Conservation (phyloP, 208 protist species). For the Trypanosoma caninum region DNA sequence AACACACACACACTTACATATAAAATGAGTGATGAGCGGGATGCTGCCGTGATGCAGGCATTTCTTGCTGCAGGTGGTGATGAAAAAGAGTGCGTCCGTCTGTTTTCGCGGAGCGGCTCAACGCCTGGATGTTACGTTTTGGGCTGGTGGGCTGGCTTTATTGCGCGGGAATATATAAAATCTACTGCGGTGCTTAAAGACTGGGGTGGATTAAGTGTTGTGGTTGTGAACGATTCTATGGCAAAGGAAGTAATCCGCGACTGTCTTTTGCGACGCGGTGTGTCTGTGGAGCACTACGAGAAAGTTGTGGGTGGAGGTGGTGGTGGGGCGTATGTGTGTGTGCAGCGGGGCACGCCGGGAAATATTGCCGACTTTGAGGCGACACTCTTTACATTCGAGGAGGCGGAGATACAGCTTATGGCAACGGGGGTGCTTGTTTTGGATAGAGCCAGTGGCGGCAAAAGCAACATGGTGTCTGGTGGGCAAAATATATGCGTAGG, state of each 20-base stretch:
- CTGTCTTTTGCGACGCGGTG: conserved; percentile 75
- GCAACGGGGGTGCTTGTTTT: conserved; percentile 68
- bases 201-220: conserved; percentile 61
- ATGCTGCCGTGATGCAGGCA: conserved; percentile 52
- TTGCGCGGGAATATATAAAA: conserved; percentile 86
- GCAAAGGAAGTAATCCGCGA: conserved; percentile 84
- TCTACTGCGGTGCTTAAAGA: conserved; percentile 75
- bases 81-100: conserved; percentile 60
- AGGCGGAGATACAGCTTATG: conserved; percentile 83
- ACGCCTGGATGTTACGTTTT: conserved; percentile 71
- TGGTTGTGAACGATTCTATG: conserved; percentile 80
- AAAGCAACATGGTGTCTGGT: background rate
- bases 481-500: conserved; percentile 49
- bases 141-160: conserved; percentile 69
- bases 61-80: conserved; percentile 63
- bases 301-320: conserved; percentile 35
- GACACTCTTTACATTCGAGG: conserved; percentile 83
- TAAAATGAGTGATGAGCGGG: conserved; percentile 73
- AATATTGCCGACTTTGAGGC: conserved; percentile 90
- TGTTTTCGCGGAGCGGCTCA: conserved; percentile 61
- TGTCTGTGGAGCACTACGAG: conserved; percentile 81
- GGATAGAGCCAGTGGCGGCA: background rate
- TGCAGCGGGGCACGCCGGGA: conserved; percentile 84
- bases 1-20: no score
- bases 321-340: conserved; percentile 49